Percentiles rank a stretch among this genome's conserved stretches.
These are phyloP conservation scores for Adenanthera pavonina DNA, from an alignment of 306 rosid genomes.

Conservation along the genomic window DNA sequence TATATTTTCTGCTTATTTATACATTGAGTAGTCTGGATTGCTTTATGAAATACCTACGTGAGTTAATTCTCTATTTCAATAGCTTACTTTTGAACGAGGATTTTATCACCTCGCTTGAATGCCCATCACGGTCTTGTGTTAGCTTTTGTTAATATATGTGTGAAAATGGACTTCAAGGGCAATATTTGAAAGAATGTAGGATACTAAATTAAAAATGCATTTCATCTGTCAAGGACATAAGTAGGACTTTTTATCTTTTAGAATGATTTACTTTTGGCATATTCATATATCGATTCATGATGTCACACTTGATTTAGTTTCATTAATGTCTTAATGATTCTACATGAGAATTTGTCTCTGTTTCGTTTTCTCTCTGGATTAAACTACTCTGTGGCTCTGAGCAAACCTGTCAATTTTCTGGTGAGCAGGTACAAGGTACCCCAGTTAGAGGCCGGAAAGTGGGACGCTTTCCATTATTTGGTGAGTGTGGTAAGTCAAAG, in stretches of 20 bases:
- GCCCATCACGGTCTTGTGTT: not conserved
- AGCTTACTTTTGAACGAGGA: not conserved
- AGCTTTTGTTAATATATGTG: not conserved
- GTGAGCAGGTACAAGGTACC: conserved; percentile 65
- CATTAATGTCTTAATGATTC: not conserved
- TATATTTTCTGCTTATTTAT: too few relatives aligned
- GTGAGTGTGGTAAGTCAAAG: conserved; percentile 78
- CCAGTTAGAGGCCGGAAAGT: conserved; percentile 61
- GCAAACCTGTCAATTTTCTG: conserved; percentile 21
- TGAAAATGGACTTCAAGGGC: not conserved
- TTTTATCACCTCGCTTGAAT: too few relatives aligned
- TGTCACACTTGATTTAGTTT: not conserved
- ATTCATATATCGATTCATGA: not conserved
- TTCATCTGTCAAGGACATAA: not conserved
- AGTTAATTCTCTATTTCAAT: not conserved
- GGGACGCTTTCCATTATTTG: conserved; percentile 66
- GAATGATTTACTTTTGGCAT: not conserved
- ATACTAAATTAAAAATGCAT: not conserved
- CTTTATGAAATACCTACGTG: too few relatives aligned
- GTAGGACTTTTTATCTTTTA: not conserved
- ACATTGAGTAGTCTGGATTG: too few relatives aligned
- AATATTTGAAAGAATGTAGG: not conserved
- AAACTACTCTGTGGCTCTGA: conserved; percentile 8
- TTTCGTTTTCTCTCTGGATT: not conserved
- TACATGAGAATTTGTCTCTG: not conserved